phyloP scores from a whole-genome alignment of 331 rosid genomes.

The Quercus tomentella region DNA sequence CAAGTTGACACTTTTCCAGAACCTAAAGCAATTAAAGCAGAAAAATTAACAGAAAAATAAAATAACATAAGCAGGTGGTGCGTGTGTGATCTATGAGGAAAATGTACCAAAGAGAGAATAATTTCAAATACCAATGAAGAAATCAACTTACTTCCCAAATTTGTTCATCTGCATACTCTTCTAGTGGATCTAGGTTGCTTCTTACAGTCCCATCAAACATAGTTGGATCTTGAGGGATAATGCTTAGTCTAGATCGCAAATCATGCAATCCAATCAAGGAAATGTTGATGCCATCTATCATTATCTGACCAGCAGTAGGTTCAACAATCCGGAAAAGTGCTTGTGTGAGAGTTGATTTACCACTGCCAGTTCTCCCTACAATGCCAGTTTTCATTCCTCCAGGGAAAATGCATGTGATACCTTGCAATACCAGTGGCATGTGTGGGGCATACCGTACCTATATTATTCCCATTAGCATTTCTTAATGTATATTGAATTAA shows the following conservation, averaged over 20 bases:
- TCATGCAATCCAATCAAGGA: slow-evolving; percentile 68
- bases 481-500: background rate
- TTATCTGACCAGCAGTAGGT: slow-evolving; percentile 58
- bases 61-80: background rate
- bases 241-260: slow-evolving; percentile 70
- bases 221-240: slow-evolving; percentile 92
- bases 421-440: slow-evolving; percentile 76
- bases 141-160: slow-evolving; percentile 72
- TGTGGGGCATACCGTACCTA: slow-evolving; percentile 47
- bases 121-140: background rate
- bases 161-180: slow-evolving; percentile 43
- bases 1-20: slow-evolving; percentile 83
- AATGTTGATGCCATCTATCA: slow-evolving; percentile 54
- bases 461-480: background rate
- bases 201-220: slow-evolving; percentile 91
- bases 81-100: background rate
- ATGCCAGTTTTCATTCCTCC: slow-evolving; percentile 82
- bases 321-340: slow-evolving; percentile 57
- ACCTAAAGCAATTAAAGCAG: slow-evolving; percentile 32
- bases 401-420: slow-evolving; percentile 63
- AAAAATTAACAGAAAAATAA: background rate
- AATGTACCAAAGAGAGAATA: background rate
- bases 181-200: slow-evolving; percentile 65
- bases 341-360: slow-evolving; percentile 76
- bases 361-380: slow-evolving; percentile 92